Evolutionary conservation across 2,329 filamentous ascomycete species (phyloP).

Genomic region (Orbilia javanica): DNA sequence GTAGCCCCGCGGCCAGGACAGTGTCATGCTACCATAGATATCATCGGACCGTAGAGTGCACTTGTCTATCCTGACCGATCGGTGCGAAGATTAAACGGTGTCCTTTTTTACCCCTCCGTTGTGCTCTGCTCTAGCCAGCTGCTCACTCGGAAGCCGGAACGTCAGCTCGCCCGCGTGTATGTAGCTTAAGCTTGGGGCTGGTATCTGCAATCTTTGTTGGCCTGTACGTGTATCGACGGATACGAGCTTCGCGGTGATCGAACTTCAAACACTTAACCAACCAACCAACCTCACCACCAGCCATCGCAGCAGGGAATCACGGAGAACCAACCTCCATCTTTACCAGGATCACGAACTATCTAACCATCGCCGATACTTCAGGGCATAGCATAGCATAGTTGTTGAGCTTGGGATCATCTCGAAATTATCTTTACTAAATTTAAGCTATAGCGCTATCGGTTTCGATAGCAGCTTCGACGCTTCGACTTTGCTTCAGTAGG

Average conservation of each 20-base stretch:
- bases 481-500: conserved; percentile 25
- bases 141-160: conserved; percentile 24
- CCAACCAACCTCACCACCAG: conserved; percentile 6
- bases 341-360: neutral
- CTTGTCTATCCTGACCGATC: conserved; percentile 15
- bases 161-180: neutral
- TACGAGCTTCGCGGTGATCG: conserved; percentile 20
- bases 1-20: neutral
- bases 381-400: neutral
- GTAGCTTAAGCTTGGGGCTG: neutral
- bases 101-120: neutral
- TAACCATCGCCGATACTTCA: neutral
- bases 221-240: conserved; percentile 15
- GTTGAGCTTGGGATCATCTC: neutral
- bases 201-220: conserved; percentile 8
- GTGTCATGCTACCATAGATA: neutral
- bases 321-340: conserved; percentile 30
- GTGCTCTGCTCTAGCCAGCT: neutral
- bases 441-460: conserved; percentile 1
- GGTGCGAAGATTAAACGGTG: conserved; percentile 21
- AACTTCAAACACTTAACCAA: neutral
- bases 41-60: conserved; percentile 7
- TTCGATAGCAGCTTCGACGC: conserved; percentile 4
- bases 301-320: conserved; percentile 27
- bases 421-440: conserved; percentile 11